Evolutionary conservation across 169 alveolate species (phyloP).

Genomic region (Plasmodium vivax): DNA sequence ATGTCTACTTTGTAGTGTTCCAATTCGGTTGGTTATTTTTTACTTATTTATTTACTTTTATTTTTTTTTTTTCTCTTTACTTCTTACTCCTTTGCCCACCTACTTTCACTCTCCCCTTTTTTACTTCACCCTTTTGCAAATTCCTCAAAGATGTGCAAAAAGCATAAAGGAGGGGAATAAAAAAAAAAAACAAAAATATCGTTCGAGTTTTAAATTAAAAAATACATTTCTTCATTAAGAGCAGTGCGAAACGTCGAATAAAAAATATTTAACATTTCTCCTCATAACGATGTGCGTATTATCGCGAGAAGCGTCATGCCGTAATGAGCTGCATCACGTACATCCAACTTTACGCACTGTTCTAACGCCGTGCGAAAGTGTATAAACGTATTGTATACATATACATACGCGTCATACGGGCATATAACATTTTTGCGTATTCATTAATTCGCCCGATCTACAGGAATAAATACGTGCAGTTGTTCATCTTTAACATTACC

Average conservation of each 20-base stretch:
- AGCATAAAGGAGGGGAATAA: neutral
- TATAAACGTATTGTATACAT: neutral
- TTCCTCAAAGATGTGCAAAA: neutral
- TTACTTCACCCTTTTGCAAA: neutral
- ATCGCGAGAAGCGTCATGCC: neutral
- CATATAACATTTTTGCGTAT: neutral
- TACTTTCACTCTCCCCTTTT: neutral
- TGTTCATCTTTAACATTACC: neutral
- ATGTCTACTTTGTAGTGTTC: neutral
- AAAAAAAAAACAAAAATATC: neutral
- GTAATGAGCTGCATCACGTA: neutral
- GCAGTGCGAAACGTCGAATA: neutral
- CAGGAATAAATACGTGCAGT: neutral
- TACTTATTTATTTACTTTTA: neutral
- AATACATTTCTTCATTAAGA: neutral
- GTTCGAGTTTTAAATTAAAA: neutral
- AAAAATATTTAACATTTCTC: neutral
- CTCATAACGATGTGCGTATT: neutral
- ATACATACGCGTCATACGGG: neutral
- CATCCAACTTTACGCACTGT: neutral
- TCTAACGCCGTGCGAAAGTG: neutral
- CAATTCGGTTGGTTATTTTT: neutral
- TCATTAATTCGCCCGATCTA: neutral
- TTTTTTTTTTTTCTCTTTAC: neutral
- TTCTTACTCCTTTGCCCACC: neutral